Percentiles rank a stretch among this genome's conserved stretches.
These are phyloP conservation scores for Bremia lactucae DNA, from an alignment of 352 stramenopile genomes.

Conservation along the genomic window DNA sequence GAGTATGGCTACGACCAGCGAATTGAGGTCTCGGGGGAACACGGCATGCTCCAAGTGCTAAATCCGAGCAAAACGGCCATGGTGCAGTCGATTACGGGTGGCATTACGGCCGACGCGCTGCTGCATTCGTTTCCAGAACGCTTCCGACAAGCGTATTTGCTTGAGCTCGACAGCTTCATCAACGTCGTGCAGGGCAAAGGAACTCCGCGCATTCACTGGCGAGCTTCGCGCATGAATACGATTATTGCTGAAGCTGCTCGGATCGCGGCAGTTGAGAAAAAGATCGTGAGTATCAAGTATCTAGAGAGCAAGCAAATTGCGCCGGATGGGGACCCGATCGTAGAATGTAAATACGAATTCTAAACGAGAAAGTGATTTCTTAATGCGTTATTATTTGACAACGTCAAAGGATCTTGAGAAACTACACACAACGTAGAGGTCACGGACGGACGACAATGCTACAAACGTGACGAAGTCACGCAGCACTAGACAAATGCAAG, in stretches of 20 bases:
- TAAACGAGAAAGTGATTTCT: slow-evolving; percentile 6
- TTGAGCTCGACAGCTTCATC: slow-evolving; percentile 81
- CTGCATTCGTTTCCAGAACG: slow-evolving; percentile 84
- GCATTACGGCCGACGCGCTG: slow-evolving; percentile 44
- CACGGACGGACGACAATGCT: no score
- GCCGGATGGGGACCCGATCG: slow-evolving; percentile 29
- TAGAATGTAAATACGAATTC: slow-evolving; percentile 47
- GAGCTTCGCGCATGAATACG: slow-evolving; percentile 64
- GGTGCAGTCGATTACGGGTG: slow-evolving; percentile 36
- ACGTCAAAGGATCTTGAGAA: no score
- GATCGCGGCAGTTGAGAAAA: slow-evolving; percentile 49
- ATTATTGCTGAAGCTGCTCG: slow-evolving; percentile 64
- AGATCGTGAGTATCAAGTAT: slow-evolving; percentile 58
- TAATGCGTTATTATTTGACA: background rate
- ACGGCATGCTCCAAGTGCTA: slow-evolving; percentile 58
- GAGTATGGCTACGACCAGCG: slow-evolving; percentile 90
- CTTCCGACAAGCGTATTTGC: slow-evolving; percentile 78
- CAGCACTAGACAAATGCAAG: no score
- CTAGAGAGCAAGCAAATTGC: slow-evolving; percentile 35
- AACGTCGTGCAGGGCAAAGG: slow-evolving; percentile 31
- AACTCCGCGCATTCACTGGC: slow-evolving; percentile 51
- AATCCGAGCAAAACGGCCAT: slow-evolving; percentile 61
- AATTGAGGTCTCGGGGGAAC: slow-evolving; percentile 78
- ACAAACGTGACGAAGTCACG: no score
- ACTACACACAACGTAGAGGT: no score